phyloP scores from a whole-genome alignment of 352 stramenopile species.

The Phytophthora citrophthora region DNA sequence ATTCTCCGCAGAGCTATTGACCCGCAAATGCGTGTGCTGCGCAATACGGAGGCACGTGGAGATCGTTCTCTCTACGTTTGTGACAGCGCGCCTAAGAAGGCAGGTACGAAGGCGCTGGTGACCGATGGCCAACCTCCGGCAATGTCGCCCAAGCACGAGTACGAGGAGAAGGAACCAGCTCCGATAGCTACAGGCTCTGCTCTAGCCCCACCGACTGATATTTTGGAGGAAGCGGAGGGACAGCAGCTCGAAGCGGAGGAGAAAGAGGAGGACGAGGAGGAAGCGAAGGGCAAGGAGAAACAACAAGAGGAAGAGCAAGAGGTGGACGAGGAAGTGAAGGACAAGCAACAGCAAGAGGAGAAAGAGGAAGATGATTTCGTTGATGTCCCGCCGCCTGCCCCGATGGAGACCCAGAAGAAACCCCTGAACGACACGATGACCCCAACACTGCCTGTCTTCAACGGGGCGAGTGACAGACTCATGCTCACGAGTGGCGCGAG shows the following conservation, averaged over 20 bases:
- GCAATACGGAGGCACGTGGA: constrained; percentile 7
- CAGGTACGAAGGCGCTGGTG: background rate
- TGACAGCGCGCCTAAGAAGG: constrained; percentile 19
- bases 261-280: background rate
- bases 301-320: background rate
- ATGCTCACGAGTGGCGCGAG: no score
- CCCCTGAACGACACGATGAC: background rate
- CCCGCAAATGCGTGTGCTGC: constrained; percentile 9
- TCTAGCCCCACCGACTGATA: no score
- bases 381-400: background rate
- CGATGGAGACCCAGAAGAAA: background rate
- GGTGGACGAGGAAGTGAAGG: background rate
- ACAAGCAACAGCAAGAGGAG: constrained; percentile 1
- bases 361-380: background rate
- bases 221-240: background rate
- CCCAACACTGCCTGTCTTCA: no score
- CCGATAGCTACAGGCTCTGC: background rate
- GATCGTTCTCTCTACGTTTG: constrained; percentile 29
- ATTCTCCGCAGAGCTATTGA: constrained; percentile 30
- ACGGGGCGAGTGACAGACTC: no score
- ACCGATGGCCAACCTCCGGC: background rate
- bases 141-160: constrained; percentile 16
- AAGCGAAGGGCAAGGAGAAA: background rate
- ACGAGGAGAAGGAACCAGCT: background rate
- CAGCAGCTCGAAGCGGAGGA: background rate